Evolutionary conservation across 441 rosid species (phyloP), one percentile per base, ranked within the genome.

Genomic region (Euphorbia neoarborescens): DNA sequence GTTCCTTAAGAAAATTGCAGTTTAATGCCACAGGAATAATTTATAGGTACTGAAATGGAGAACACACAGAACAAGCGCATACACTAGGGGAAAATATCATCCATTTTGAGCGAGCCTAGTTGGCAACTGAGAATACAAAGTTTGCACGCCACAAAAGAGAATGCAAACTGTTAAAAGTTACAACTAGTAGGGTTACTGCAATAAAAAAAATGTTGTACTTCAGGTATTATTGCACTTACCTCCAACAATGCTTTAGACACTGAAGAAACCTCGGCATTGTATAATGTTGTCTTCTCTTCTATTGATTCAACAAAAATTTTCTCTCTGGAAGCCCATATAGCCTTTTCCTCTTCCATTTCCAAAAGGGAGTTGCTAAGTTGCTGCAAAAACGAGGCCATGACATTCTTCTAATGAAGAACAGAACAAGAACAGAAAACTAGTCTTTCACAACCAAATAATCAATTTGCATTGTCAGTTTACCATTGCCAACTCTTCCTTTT

Each of bases 331-430:
- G 72, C 77, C 94, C 90, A 88, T 79, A 91, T 84, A 54, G 94
- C 92, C 83, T 82, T 94, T 79, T 90, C 96, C 81, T 91, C 97
- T 81, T 91, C 99, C 84, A 91, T 89, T 78, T 90, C 93, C 83
- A 90, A 80, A 71, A 94, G 90, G 34, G 97, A 83, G 79, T 88
- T 79, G 19, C 84, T 84, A 62, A 94, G 86, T 83, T 90, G 99
- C 99, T 94, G 81, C 79, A 82, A 76, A 79, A 65, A 77, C 70
- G 71, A 56, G 72, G 46, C 56, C 48, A 68, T 65, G 72, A 30
- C 2, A 71, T 56, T 42, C 53, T 54, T 38, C 59, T 27, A 66
- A 50, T 32, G 68, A 66, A 74, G 46, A 28, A 77, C 15, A 63
- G 28, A 64, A 24, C 1, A 62, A 25, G 35, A 42, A 20, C 11